A percentile compares a stretch with the other conserved stretches of the same genome.
These are phyloP conservation scores for Xerocomellus chrysenteron DNA, from an alignment of 768 basidiomycete genomes.

Conservation along the genomic window DNA sequence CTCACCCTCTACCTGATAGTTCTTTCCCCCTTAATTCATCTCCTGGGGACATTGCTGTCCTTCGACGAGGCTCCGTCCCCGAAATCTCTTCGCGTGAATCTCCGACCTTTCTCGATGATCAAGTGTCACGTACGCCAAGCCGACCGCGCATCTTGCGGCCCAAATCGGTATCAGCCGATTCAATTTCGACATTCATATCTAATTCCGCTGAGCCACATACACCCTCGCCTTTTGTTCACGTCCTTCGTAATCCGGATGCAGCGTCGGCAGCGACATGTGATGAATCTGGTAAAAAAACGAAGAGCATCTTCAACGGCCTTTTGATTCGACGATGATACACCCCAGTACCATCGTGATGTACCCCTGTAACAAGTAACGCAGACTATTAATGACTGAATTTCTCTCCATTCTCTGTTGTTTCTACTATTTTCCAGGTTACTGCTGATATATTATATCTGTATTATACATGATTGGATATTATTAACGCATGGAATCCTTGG, in stretches of 20 bases:
- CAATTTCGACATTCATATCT: conserved; percentile 38
- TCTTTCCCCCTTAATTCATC: conserved; percentile 1
- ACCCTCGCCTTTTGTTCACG: conserved; percentile 7
- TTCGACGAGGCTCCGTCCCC: conserved; percentile 29
- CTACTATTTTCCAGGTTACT: conserved; percentile 5
- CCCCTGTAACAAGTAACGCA: not conserved
- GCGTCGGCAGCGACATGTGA: conserved; percentile 8
- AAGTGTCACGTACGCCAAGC: conserved; percentile 17
- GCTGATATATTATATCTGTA: conserved; percentile 27
- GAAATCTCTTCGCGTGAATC: conserved; percentile 18
- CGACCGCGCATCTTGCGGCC: conserved; percentile 35
- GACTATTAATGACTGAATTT: not conserved
- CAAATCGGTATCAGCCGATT: conserved; percentile 59
- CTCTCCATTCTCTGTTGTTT: not conserved
- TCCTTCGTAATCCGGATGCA: conserved; percentile 1
- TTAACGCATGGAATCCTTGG: conserved; percentile 6
- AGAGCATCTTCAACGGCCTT: conserved; percentile 42
- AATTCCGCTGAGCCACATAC: conserved; percentile 9
- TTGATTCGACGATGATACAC: conserved; percentile 36
- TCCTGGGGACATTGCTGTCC: conserved; percentile 9
- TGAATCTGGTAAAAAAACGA: conserved; percentile 33
- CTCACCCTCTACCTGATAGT: conserved; percentile 1
- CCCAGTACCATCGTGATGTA: not conserved
- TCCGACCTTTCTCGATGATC: conserved; percentile 17
- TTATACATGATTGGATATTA: conserved; percentile 19